Evolutionary conservation across 1,284 basidiomycete genomes (phyloP).

Genomic region (Macrocystidia cucumis): DNA sequence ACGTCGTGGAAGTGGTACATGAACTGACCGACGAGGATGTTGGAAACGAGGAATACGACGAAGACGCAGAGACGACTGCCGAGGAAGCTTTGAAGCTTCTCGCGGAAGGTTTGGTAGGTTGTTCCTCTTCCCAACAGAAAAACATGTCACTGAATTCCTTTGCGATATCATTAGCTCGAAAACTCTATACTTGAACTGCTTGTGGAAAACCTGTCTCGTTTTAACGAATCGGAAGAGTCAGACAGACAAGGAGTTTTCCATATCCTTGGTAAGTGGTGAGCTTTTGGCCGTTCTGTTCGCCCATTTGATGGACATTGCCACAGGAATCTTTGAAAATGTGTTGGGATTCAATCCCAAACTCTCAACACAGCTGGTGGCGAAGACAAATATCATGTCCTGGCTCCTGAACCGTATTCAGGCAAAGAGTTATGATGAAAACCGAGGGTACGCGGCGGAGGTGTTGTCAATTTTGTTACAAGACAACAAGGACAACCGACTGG

Average conservation of each 20-base stretch:
- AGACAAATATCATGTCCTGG: slow-evolving; percentile 77
- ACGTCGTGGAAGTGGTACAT: slow-evolving; percentile 85
- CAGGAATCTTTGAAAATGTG: slow-evolving; percentile 90
- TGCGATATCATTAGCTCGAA: slow-evolving; percentile 45
- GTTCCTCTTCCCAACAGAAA: slow-evolving; percentile 2
- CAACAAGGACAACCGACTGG: slow-evolving; percentile 55
- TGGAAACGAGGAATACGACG: slow-evolving; percentile 66
- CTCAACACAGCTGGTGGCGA: slow-evolving; percentile 59
- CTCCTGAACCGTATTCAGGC: slow-evolving; percentile 71
- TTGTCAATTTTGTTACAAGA: slow-evolving; percentile 85
- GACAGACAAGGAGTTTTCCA: slow-evolving; percentile 90
- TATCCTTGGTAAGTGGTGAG: slow-evolving; percentile 55
- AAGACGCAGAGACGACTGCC: slow-evolving; percentile 62
- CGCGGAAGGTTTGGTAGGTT: slow-evolving; percentile 66
- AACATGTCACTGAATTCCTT: slow-evolving; percentile 3
- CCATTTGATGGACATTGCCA: slow-evolving; percentile 3
- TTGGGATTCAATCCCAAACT: slow-evolving; percentile 79
- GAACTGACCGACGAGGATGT: slow-evolving; percentile 97
- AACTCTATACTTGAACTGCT: slow-evolving; percentile 84
- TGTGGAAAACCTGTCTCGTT: slow-evolving; percentile 79
- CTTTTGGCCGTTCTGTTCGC: slow-evolving; percentile 1
- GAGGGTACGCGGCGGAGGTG: slow-evolving; percentile 83
- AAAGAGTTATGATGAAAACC: slow-evolving; percentile 76
- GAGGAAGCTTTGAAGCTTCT: slow-evolving; percentile 67
- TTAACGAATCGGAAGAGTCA: slow-evolving; percentile 81